Percentiles rank a stretch among this genome's conserved stretches.
Conservation (phyloP, 371 early-diverging fungal genomes). For the Zopfochytrium polystomum region DNA sequence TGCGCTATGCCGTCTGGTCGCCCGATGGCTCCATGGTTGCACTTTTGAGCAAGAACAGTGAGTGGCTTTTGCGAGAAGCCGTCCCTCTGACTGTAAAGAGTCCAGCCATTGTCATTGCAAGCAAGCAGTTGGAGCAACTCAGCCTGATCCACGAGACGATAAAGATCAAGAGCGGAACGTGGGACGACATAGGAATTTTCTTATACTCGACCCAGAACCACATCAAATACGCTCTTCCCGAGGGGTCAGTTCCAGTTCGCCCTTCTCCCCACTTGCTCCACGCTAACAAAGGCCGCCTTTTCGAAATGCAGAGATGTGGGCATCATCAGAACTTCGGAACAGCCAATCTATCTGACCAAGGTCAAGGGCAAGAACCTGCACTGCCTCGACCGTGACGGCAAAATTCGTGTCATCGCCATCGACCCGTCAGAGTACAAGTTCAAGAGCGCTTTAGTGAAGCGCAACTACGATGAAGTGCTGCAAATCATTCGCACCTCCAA, state of each 20-base stretch:
- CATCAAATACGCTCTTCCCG: constrained; percentile 94
- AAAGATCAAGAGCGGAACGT: constrained; percentile 93
- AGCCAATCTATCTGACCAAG: constrained; percentile 86
- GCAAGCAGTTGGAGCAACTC: constrained; percentile 78
- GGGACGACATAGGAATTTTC: constrained; percentile 90
- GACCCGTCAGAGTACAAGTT: constrained; percentile 98
- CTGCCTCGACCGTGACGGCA: constrained; percentile 85
- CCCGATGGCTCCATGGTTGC: constrained; percentile 83
- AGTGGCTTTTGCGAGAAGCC: constrained; percentile 26
- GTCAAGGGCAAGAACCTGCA: constrained; percentile 80
- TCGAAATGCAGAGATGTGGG: constrained; percentile 73
- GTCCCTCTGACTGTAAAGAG: constrained; percentile 6
- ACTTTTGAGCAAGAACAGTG: constrained; percentile 87
- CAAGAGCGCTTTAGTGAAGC: constrained; percentile 88
- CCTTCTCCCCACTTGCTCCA: neutral
- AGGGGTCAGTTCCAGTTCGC: constrained; percentile 59
- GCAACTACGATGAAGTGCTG: constrained; percentile 88
- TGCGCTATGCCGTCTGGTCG: constrained; percentile 90
- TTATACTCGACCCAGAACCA: constrained; percentile 98
- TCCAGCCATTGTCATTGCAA: constrained; percentile 79
- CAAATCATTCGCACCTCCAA: constrained; percentile 92
- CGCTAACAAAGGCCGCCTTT: neutral
- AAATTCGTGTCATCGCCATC: constrained; percentile 76
- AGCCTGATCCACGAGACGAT: constrained; percentile 93
- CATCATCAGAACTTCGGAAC: constrained; percentile 92